Evolutionary conservation across 495 filamentous ascomycete species (phyloP).

Genomic region (Hypoxylon cercidicola): DNA sequence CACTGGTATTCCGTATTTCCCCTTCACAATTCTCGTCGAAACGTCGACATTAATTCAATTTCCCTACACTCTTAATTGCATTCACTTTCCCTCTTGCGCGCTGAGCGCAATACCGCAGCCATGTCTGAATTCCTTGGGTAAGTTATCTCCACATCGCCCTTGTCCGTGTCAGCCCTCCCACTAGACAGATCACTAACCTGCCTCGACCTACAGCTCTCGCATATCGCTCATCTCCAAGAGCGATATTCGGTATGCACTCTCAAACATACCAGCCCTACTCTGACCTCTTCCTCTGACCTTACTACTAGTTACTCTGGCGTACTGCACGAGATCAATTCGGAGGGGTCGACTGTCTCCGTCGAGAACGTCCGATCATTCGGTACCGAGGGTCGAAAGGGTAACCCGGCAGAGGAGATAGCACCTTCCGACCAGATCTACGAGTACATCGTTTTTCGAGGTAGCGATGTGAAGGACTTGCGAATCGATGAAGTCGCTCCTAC

Average conservation of each 20-base stretch:
- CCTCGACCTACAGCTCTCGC: slow-evolving; percentile 63
- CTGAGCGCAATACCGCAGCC: slow-evolving; percentile 35
- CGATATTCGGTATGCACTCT: slow-evolving; percentile 82
- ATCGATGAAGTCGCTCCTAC: slow-evolving; percentile 77
- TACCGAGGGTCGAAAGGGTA: slow-evolving; percentile 86
- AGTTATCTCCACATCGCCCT: slow-evolving; percentile 19
- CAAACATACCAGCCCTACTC: not conserved
- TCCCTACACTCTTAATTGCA: slow-evolving; percentile 19
- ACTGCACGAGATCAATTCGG: slow-evolving; percentile 97
- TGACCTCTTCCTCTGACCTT: slow-evolving; percentile 43
- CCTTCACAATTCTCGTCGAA: slow-evolving; percentile 19
- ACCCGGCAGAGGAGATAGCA: slow-evolving; percentile 80
- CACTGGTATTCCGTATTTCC: slow-evolving; percentile 5
- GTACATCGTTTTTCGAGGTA: slow-evolving; percentile 98
- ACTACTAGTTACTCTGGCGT: slow-evolving; percentile 92
- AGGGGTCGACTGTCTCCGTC: slow-evolving; percentile 93
- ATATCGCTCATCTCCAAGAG: slow-evolving; percentile 96
- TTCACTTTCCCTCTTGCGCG: slow-evolving; percentile 38
- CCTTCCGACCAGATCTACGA: slow-evolving; percentile 90
- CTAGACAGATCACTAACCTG: slow-evolving; percentile 39
- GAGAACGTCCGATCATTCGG: slow-evolving; percentile 94
- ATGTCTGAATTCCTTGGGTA: slow-evolving; percentile 67
- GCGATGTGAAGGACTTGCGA: slow-evolving; percentile 96
- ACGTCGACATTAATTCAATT: slow-evolving; percentile 23
- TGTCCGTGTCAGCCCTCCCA: slow-evolving; percentile 4